Conservation (phyloP, 139 green algal species). For the Chlorella vulgaris region DNA sequence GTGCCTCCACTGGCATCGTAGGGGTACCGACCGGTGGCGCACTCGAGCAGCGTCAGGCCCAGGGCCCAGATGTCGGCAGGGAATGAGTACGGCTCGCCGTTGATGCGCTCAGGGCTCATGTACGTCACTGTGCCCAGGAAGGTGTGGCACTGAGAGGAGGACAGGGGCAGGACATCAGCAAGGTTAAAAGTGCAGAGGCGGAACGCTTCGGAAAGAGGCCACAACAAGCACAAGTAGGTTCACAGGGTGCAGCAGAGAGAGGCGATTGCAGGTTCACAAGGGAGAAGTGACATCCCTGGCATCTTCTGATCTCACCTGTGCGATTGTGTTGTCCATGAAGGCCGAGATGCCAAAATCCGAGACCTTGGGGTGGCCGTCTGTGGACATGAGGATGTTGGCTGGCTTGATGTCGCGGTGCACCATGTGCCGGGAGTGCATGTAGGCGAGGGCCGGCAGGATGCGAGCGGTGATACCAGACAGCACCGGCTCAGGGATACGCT, state of each 20-base stretch:
- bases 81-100: conserved; percentile 84
- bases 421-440: conserved; percentile 79
- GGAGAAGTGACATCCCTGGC: background rate
- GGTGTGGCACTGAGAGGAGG: conserved; percentile 71
- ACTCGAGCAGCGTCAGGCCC: conserved; percentile 90
- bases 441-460: conserved; percentile 76
- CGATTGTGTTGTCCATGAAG: conserved; percentile 81
- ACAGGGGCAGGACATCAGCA: no score
- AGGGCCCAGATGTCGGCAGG: conserved; percentile 87
- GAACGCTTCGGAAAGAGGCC: no score
- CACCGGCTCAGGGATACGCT: conserved; percentile 77
- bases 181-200: no score
- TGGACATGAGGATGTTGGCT: conserved; percentile 89
- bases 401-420: conserved; percentile 62
- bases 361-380: conserved; percentile 77
- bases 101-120: conserved; percentile 97
- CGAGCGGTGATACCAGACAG: conserved; percentile 75
- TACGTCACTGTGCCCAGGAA: conserved; percentile 96
- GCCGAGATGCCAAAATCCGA: conserved; percentile 95
- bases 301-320: conserved; percentile 24
- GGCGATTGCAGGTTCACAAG: no score
- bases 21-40: conserved; percentile 86
- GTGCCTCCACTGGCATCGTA: conserved; percentile 79
- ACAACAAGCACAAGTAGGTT: no score
- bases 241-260: no score